Evolutionary conservation across 768 basidiomycete species (phyloP).

Genomic region (Rhizopogon rudus): DNA sequence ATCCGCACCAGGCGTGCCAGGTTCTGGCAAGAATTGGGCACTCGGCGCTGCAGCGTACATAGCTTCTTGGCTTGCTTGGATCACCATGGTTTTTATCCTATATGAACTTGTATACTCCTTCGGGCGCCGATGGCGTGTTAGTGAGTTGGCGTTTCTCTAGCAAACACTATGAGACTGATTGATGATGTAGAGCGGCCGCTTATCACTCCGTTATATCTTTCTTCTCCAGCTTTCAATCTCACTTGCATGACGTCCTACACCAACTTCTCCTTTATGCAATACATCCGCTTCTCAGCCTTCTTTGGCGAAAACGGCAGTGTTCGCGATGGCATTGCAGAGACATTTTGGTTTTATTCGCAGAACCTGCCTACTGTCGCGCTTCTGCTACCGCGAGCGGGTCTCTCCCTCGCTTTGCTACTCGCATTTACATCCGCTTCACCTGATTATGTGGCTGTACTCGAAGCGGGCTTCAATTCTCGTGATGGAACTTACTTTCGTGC

Average conservation of each 20-base stretch:
- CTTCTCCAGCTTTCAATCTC: conserved; percentile 70
- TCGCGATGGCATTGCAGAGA: conserved; percentile 70
- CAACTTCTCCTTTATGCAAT: conserved; percentile 79
- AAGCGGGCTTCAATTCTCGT: conserved; percentile 44
- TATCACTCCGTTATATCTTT: conserved; percentile 80
- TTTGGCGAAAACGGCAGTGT: conserved; percentile 43
- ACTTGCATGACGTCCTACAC: conserved; percentile 76
- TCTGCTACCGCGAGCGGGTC: conserved; percentile 79
- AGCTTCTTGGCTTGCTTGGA: conserved; percentile 74
- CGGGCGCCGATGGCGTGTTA: conserved; percentile 69
- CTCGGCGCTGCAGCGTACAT: conserved; percentile 80
- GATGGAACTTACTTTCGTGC: conserved; percentile 74
- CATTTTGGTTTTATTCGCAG: conserved; percentile 79
- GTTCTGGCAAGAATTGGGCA: conserved; percentile 75
- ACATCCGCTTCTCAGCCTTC: conserved; percentile 72
- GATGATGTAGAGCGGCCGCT: conserved; percentile 66
- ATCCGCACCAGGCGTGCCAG: conserved; percentile 59
- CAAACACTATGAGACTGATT: conserved; percentile 14
- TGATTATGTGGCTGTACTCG: conserved; percentile 39
- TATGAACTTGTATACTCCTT: conserved; percentile 80
- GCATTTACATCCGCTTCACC: conserved; percentile 50
- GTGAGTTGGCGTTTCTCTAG: conserved; percentile 42
- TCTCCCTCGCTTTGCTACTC: conserved; percentile 69
- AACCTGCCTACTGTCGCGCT: conserved; percentile 77
- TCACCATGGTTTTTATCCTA: conserved; percentile 64